phyloP scores from a whole-genome alignment of 1,284 basidiomycete species.

The Rhodotorula mucilaginosa region DNA sequence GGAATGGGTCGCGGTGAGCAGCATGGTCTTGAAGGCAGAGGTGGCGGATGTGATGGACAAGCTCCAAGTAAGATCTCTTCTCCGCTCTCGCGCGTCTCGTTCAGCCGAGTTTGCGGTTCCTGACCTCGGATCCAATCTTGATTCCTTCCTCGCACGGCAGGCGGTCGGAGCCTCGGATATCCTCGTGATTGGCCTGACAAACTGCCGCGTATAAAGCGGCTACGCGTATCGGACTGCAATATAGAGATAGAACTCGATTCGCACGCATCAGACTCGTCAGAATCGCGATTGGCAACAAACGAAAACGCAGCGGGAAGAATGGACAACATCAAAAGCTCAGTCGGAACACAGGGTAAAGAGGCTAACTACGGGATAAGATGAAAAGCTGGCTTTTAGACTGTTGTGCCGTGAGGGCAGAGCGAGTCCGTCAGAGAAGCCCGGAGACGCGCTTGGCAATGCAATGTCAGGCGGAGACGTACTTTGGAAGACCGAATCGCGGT shows the following conservation, averaged over 20 bases:
- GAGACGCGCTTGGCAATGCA: neutral
- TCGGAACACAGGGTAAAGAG: neutral
- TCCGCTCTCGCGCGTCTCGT: neutral
- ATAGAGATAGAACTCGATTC: conserved; percentile 1
- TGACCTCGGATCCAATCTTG: neutral
- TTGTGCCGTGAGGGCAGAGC: neutral
- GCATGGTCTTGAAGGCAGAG: conserved; percentile 84
- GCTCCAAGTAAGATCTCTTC: conserved; percentile 59
- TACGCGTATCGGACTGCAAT: neutral
- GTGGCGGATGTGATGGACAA: conserved; percentile 90
- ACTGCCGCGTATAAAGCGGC: conserved; percentile 74
- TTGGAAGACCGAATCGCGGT: conserved; percentile 25
- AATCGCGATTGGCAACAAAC: no score
- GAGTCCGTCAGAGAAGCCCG: neutral
- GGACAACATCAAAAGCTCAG: no score
- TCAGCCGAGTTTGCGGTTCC: neutral
- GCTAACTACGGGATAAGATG: neutral
- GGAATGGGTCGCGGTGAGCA: conserved; percentile 85
- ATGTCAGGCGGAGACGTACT: conserved; percentile 3
- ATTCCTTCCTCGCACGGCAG: neutral
- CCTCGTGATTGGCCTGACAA: conserved; percentile 82
- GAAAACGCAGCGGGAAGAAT: no score
- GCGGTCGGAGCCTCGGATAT: conserved; percentile 79
- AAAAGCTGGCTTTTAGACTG: neutral
- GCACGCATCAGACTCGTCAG: neutral